Evolutionary conservation across 2,329 filamentous ascomycete species (phyloP).

Genomic region (Penicillium sp.): DNA sequence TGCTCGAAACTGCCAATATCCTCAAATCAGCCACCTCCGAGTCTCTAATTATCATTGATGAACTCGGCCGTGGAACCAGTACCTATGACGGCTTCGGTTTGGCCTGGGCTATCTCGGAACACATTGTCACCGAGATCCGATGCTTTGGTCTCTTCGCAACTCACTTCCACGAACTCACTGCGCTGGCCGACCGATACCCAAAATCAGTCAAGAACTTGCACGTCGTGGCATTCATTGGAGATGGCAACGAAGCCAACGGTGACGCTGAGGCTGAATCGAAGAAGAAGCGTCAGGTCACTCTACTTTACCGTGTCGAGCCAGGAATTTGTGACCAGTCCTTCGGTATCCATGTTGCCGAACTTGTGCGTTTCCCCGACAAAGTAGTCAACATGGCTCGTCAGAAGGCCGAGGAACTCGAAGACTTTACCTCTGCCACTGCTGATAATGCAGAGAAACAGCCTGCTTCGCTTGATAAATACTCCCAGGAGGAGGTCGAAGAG

Average conservation of each 20-base stretch:
- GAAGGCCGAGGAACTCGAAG: conserved; percentile 96
- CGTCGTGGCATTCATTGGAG: conserved; percentile 86
- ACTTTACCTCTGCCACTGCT: conserved; percentile 60
- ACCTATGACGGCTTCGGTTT: conserved; percentile 98
- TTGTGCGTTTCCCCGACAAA: conserved; percentile 94
- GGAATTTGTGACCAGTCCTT: conserved; percentile 97
- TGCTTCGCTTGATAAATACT: conserved; percentile 53
- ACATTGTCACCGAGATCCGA: conserved; percentile 92
- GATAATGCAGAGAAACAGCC: conserved; percentile 33
- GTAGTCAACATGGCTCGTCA: conserved; percentile 99
- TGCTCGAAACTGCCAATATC: conserved; percentile 98
- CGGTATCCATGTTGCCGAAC: conserved; percentile 95
- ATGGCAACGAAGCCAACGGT: conserved; percentile 47
- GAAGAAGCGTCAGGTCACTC: conserved; percentile 79
- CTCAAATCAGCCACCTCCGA: conserved; percentile 94
- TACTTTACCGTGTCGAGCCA: conserved; percentile 94
- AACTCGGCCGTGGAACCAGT: conserved; percentile 91
- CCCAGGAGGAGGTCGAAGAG: conserved; percentile 83
- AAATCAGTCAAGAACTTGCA: conserved; percentile 86
- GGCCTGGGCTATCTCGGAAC: conserved; percentile 98
- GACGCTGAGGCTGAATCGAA: conserved; percentile 43
- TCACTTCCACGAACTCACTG: conserved; percentile 96
- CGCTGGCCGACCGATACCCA: conserved; percentile 79
- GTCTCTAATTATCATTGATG: conserved; percentile 97
- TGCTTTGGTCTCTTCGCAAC: conserved; percentile 96